Conservation (phyloP, 345 rosid species). For the Aquilaria yunnanensis region DNA sequence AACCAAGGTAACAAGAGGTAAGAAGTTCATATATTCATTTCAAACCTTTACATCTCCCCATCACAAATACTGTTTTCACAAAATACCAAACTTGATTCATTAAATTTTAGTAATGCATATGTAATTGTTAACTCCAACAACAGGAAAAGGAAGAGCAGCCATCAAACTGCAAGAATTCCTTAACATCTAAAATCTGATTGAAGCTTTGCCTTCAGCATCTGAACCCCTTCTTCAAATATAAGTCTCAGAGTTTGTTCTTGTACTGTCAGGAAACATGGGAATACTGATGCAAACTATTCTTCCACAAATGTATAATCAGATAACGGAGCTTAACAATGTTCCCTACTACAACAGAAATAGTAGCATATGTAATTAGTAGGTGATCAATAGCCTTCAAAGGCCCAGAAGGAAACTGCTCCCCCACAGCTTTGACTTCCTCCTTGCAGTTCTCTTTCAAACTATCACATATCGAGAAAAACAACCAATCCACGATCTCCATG, state of each 20-base stretch:
- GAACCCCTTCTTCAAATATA: slow-evolving; percentile 79
- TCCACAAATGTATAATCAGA: too few species aligned
- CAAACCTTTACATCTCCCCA: too few species aligned
- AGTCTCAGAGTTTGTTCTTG: slow-evolving; percentile 55
- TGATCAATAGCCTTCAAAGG: slow-evolving; percentile 61
- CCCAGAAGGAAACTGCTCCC: slow-evolving; percentile 68
- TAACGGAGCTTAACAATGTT: too few species aligned
- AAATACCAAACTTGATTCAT: too few species aligned
- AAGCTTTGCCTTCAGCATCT: slow-evolving; percentile 71
- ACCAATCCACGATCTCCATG: slow-evolving; percentile 69
- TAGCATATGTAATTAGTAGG: slow-evolving; percentile 1
- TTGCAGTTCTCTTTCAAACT: slow-evolving; percentile 52
- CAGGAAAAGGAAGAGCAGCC: too few species aligned
- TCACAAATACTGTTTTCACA: too few species aligned
- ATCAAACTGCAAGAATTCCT: too few species aligned
- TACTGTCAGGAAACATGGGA: slow-evolving; percentile 30
- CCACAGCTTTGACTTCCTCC: slow-evolving; percentile 72
- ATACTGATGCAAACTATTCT: too few species aligned
- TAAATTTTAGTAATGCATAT: too few species aligned
- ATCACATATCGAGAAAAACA: slow-evolving; percentile 69
- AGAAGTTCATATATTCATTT: background rate
- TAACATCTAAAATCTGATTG: too few species aligned
- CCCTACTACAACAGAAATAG: too few species aligned
- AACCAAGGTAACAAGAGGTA: background rate
- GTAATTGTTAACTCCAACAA: too few species aligned